Evolutionary conservation across 306 rosid species (phyloP).

Genomic region (Leucaena leucocephala): DNA sequence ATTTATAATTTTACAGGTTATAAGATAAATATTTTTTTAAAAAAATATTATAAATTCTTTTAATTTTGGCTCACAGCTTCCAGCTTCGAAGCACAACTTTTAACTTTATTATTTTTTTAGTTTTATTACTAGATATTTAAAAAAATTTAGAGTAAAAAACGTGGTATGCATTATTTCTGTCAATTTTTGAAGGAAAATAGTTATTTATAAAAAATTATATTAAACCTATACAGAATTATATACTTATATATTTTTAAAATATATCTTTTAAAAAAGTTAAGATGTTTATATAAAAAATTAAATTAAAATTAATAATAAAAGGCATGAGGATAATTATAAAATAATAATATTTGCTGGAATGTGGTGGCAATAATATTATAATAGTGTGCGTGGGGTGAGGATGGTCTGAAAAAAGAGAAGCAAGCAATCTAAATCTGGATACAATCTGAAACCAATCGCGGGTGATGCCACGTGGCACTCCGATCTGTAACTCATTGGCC

Average conservation of each 20-base stretch:
- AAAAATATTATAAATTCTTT: too few species aligned
- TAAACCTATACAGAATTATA: too few species aligned
- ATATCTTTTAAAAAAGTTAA: neutral
- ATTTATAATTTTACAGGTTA: too few species aligned
- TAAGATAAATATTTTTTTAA: too few species aligned
- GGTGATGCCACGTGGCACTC: slow-evolving; percentile 33
- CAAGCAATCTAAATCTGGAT: slow-evolving; percentile 22
- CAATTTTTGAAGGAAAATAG: neutral
- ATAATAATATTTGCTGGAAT: neutral
- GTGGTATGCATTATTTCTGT: neutral
- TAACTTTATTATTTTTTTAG: too few species aligned
- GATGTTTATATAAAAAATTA: neutral
- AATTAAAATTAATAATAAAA: neutral
- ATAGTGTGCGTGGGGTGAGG: neutral
- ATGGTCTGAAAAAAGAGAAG: neutral
- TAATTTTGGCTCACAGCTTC: too few species aligned
- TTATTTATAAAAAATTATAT: neutral
- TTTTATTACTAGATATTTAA: too few species aligned
- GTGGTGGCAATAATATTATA: neutral
- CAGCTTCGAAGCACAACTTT: too few species aligned
- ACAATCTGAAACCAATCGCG: slow-evolving; percentile 18
- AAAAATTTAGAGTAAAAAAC: too few species aligned
- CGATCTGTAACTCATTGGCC: slow-evolving; percentile 16
- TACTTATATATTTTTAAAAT: too few species aligned
- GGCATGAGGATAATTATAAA: neutral